Conservation (phyloP, 2,329 filamentous ascomycete species). For the Colletotrichum ledebouriae region DNA sequence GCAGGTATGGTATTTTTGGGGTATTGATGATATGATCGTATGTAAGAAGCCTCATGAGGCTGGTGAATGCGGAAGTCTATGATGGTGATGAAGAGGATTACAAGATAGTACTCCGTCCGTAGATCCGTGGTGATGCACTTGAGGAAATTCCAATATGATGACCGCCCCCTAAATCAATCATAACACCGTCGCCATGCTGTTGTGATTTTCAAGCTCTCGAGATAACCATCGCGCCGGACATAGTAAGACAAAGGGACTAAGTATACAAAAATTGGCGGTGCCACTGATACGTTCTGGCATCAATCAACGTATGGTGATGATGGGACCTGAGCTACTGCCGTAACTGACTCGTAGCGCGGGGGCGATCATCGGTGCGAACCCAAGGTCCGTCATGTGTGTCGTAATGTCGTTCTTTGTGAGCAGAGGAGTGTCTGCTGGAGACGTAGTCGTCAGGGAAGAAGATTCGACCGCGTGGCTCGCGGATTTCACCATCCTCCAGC, state of each 20-base stretch:
- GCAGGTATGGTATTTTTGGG: neutral
- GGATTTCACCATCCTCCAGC: conserved; percentile 37
- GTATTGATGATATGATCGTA: conserved; percentile 8
- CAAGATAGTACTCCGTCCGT: conserved; percentile 30
- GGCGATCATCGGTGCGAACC: conserved; percentile 25
- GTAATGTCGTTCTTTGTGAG: conserved; percentile 36
- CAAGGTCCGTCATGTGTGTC: conserved; percentile 36
- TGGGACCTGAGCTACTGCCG: conserved; percentile 42
- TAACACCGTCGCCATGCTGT: conserved; percentile 42
- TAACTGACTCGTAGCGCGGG: conserved; percentile 15
- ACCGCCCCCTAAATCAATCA: conserved; percentile 16
- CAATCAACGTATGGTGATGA: conserved; percentile 50
- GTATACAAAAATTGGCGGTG: conserved; percentile 31
- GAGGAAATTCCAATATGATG: neutral
- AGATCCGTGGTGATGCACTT: conserved; percentile 33
- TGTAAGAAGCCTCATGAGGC: neutral
- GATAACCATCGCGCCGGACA: neutral
- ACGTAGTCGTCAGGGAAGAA: conserved; percentile 15
- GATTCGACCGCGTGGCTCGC: conserved; percentile 34
- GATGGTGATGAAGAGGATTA: conserved; percentile 23
- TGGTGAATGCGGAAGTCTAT: conserved; percentile 5
- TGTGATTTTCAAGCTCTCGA: conserved; percentile 13
- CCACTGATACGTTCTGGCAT: conserved; percentile 23
- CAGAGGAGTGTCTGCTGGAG: conserved; percentile 27
- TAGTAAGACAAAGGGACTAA: conserved; percentile 17